Evolutionary conservation across 192 early-diverging fungal genomes (phyloP).

Genomic region (Borealophlyctis nickersoniae): DNA sequence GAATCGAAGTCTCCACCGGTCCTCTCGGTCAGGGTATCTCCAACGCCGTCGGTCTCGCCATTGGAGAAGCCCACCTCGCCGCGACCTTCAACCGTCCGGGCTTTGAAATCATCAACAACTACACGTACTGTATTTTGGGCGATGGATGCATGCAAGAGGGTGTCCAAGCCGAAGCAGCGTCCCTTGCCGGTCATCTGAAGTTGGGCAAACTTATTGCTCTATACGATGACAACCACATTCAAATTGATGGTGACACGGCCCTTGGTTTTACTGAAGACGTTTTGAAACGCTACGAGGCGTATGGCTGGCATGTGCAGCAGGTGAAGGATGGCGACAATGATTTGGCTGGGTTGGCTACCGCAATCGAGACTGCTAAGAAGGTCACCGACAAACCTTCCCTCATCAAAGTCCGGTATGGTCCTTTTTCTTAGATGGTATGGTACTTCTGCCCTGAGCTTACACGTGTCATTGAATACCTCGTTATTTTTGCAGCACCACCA

Average conservation of each 20-base stretch:
- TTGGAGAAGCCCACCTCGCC: constrained; percentile 81
- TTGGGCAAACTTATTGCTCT: constrained; percentile 91
- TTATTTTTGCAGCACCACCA: constrained; percentile 67
- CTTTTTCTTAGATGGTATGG: too few relatives aligned
- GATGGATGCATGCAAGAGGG: constrained; percentile 99
- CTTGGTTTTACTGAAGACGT: constrained; percentile 91
- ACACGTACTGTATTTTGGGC: constrained; percentile 79
- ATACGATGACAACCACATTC: constrained; percentile 96
- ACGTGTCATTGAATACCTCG: too few relatives aligned
- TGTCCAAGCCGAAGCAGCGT: constrained; percentile 85
- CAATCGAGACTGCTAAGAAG: constrained; percentile 77
- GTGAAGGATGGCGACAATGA: constrained; percentile 82
- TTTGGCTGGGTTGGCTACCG: constrained; percentile 62
- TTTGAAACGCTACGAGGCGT: constrained; percentile 79
- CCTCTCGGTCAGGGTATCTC: constrained; percentile 93
- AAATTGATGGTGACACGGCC: constrained; percentile 79
- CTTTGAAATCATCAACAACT: constrained; percentile 82
- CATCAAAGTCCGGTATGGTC: constrained; percentile 63
- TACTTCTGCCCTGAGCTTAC: too few relatives aligned
- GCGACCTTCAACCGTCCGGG: constrained; percentile 90
- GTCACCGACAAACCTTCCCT: constrained; percentile 86
- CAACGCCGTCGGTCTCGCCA: constrained; percentile 90
- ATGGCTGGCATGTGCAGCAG: constrained; percentile 86
- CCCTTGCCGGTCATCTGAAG: constrained; percentile 78
- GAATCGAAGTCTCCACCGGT: constrained; percentile 96